phyloP scores from a whole-genome alignment of 2,329 filamentous ascomycete genomes.

The Fusarium haematococcum region DNA sequence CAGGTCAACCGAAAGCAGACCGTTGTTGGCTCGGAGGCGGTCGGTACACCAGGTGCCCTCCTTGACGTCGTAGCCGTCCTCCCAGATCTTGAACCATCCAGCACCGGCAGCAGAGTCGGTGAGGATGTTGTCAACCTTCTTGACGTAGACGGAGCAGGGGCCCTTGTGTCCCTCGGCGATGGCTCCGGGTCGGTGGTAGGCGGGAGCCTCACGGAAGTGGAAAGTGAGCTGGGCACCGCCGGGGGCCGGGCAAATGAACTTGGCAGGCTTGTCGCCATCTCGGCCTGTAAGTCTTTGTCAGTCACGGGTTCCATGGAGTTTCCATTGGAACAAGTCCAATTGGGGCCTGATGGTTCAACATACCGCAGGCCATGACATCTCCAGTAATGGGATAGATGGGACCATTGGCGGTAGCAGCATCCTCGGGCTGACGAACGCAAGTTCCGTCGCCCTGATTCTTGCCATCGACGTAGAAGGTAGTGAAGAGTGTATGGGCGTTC shows the following conservation, averaged over 20 bases:
- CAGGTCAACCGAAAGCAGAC: constrained; percentile 71
- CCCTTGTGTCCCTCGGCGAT: constrained; percentile 74
- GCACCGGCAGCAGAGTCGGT: constrained; percentile 66
- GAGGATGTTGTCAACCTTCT: constrained; percentile 71
- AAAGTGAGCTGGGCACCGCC: constrained; percentile 72
- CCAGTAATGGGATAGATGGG: constrained; percentile 70
- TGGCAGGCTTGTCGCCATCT: constrained; percentile 58
- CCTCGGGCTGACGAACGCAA: constrained; percentile 75
- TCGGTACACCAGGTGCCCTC: constrained; percentile 76
- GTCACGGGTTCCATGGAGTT: not conserved
- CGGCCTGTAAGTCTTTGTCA: constrained; percentile 50
- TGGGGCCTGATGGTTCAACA: constrained; percentile 37
- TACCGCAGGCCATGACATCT: constrained; percentile 78
- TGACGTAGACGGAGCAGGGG: constrained; percentile 80
- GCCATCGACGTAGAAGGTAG: constrained; percentile 71
- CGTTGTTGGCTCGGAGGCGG: constrained; percentile 73
- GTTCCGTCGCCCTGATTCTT: constrained; percentile 76
- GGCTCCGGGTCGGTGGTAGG: constrained; percentile 63
- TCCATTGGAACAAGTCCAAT: not conserved
- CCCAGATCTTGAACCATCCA: constrained; percentile 85
- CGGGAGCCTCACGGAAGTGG: constrained; percentile 72
- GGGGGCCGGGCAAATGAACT: constrained; percentile 60
- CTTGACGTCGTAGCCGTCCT: constrained; percentile 71
- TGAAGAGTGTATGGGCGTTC: constrained; percentile 71
- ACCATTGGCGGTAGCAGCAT: constrained; percentile 62